Evolutionary conservation across 108 stramenopile genomes (phyloP), one percentile per base, ranked within the genome.

Genomic region (Nitzschia sp.): DNA sequence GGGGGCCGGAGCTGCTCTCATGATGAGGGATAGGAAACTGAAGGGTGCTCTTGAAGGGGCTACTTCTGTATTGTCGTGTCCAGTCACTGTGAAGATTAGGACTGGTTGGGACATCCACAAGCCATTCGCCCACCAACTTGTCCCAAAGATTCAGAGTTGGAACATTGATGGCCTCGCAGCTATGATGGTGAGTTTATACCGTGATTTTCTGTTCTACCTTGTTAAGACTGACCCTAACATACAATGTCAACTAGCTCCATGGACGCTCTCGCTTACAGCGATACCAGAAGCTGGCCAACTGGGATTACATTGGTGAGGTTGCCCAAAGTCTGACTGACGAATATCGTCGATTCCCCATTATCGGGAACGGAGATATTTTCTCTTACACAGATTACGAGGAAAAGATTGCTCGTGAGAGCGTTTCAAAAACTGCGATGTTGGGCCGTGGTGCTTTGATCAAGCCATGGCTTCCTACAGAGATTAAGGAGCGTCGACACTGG

Each of bases 331-430:
- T 93, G 60, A 84, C 83, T 3, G 56, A 68, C 17, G 76, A 85
- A 9, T 57, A 76, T 17, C 76, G 70, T 14, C 72, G 69, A 29
- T 77, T 98, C 17, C 96, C 97, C 0, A 63, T 99, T 10, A 95
- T 99, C 69, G 97, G 97, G 54, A 99, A 99, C 71, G 98, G 98
- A 25, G 98, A 99, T 70, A 83, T 99, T 17, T 83, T 97, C 65
- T 78, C 83, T 46, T 98, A 83, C 74, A 61, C 76, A 8, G 96
- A 98, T 67, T 97, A 90, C 65, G 90, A 92, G 65, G 84, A 85
- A 61, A 91, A 91, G 40, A 71, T 91, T 26, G 68, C 70, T 19
- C 54, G 78, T 11, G 78, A 76, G 40, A 77, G 89, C 44, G 25
- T 96, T 12, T 75, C 79, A 6, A 75, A 81, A 10, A 94, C 95